These are phyloP conservation scores for Margaritispora aquatica DNA, from an alignment of 495 filamentous ascomycete genomes.

Conservation along the genomic window DNA sequence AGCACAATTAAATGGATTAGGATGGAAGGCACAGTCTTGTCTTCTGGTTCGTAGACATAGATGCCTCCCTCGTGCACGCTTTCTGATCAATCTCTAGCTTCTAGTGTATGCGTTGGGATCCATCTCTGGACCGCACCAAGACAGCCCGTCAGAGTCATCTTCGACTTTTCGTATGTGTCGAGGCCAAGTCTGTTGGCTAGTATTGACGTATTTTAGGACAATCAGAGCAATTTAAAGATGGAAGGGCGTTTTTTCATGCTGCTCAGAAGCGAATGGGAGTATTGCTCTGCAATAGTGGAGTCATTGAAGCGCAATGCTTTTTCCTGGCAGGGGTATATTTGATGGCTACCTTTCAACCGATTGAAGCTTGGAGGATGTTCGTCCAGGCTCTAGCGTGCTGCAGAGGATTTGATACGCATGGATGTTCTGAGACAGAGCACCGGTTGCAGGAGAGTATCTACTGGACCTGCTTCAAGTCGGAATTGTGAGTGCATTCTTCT, in stretches of 20 bases:
- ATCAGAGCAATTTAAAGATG: neutral
- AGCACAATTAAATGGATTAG: neutral
- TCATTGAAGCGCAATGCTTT: constrained; percentile 1
- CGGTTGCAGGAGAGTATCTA: constrained; percentile 14
- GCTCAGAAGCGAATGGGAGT: constrained; percentile 1
- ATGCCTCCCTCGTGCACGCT: no score
- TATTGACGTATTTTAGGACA: no score
- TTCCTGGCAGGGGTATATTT: neutral
- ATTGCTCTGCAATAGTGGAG: neutral
- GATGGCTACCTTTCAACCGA: neutral
- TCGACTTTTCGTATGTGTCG: neutral
- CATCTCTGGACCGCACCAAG: neutral
- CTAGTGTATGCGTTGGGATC: neutral
- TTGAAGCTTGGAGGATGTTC: constrained; percentile 9
- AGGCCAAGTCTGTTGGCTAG: no score
- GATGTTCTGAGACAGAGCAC: neutral
- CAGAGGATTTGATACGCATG: constrained; percentile 8
- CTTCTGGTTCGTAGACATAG: neutral
- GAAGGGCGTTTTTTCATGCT: neutral
- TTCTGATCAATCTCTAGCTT: no score
- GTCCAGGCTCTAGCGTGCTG: constrained; percentile 22
- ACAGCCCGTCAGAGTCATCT: neutral
- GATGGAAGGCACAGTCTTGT: neutral
- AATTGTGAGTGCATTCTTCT: neutral
- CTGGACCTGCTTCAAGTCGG: constrained; percentile 18